Evolutionary conservation across 805 yeast genomes (phyloP).

Genomic region (Candida multigemmis): DNA sequence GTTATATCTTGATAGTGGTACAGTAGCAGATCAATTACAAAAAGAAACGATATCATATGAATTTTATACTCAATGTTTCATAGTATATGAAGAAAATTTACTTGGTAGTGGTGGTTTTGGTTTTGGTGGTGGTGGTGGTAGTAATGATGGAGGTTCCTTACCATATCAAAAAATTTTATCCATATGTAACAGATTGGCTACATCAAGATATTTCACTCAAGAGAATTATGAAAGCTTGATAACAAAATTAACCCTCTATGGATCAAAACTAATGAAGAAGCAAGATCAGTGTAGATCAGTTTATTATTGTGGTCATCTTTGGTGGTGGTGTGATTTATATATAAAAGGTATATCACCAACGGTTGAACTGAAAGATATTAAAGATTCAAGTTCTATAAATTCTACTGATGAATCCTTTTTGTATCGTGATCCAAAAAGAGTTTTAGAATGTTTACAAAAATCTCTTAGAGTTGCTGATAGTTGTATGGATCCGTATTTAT

Average conservation of each 20-base stretch:
- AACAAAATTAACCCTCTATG: conserved; percentile 78
- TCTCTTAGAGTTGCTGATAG: conserved; percentile 87
- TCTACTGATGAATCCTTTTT: no score
- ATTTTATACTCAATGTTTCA: conserved; percentile 79
- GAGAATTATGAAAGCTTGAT: conserved; percentile 78
- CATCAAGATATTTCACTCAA: conserved; percentile 35
- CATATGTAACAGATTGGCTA: conserved; percentile 37
- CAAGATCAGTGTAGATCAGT: conserved; percentile 94
- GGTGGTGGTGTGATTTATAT: conserved; percentile 78
- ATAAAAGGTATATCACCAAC: conserved; percentile 2
- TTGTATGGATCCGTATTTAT: conserved; percentile 72
- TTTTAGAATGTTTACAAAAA: conserved; percentile 84
- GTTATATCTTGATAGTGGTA: conserved; percentile 57
- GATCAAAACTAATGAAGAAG: conserved; percentile 80
- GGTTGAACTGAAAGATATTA: not conserved
- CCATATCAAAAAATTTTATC: conserved; percentile 41
- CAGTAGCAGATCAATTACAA: conserved; percentile 69
- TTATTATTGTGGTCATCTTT: conserved; percentile 77
- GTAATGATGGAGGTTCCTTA: conserved; percentile 13
- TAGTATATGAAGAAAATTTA: conserved; percentile 64
- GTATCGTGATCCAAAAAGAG: conserved; percentile 54
- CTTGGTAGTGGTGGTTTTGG: conserved; percentile 14
- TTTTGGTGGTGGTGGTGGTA: no score
- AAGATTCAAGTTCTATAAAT: no score
- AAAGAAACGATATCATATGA: conserved; percentile 75